Conservation (phyloP, 2,329 filamentous ascomycete genomes). For the Diaporthe eres region DNA sequence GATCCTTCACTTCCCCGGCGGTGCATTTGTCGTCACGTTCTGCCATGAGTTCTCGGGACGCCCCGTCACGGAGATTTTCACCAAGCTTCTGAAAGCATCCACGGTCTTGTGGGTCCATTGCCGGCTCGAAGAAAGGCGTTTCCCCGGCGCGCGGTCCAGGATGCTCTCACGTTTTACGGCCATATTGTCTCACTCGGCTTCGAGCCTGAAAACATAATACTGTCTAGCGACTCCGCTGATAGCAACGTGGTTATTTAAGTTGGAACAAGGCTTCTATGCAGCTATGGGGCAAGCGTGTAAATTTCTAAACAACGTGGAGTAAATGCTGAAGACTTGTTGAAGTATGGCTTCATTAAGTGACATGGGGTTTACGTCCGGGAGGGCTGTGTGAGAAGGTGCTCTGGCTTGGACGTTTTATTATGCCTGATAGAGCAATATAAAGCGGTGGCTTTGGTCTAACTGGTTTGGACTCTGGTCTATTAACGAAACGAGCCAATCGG, state of each 20-base stretch:
- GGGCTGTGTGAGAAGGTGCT: no score
- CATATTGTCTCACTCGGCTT: background rate
- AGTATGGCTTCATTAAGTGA: no score
- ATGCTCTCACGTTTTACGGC: conserved; percentile 5
- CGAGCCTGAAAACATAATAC: background rate
- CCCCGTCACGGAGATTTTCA: background rate
- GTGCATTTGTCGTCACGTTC: conserved; percentile 6
- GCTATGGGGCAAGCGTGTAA: background rate
- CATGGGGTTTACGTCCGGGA: no score
- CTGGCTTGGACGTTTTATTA: no score
- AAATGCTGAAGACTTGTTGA: background rate
- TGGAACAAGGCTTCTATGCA: background rate
- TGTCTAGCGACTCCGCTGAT: conserved; percentile 1
- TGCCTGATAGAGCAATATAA: no score
- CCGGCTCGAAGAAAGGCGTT: conserved; percentile 1
- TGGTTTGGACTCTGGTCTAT: no score
- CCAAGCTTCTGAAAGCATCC: background rate
- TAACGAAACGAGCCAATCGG: no score
- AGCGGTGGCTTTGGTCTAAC: no score
- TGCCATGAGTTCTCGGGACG: conserved; percentile 4
- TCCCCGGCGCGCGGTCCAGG: background rate
- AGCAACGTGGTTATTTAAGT: background rate
- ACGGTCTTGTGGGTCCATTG: background rate
- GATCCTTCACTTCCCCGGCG: background rate
- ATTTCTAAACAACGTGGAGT: background rate